Evolutionary conservation across 345 rosid species (phyloP).

Genomic region (Murraya paniculata): DNA sequence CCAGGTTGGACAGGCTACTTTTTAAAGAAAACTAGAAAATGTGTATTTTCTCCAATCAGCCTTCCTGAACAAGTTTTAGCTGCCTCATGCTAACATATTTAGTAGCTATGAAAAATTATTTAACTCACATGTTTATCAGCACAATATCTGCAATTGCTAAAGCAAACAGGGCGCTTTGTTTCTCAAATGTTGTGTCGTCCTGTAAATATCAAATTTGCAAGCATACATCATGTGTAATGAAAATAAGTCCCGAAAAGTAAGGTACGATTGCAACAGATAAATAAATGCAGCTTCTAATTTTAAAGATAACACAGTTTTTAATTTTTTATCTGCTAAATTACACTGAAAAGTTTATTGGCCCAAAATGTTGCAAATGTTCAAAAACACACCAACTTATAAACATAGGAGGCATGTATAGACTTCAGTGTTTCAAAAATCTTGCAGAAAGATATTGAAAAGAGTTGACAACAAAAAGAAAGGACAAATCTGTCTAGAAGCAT

Average conservation of each 20-base stretch:
- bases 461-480: not conserved
- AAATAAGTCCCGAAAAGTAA: not conserved
- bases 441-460: not conserved
- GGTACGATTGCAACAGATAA: not conserved
- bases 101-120: not conserved
- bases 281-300: not conserved
- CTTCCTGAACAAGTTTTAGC: not conserved
- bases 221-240: not conserved
- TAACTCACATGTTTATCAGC: constrained; percentile 69
- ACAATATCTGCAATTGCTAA: constrained; percentile 76
- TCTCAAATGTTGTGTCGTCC: constrained; percentile 83
- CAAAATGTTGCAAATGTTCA: not conserved
- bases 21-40: not conserved
- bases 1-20: not conserved
- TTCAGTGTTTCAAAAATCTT: not conserved
- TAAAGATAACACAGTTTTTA: not conserved
- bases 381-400: not conserved
- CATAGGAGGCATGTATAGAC: not conserved
- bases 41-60: not conserved
- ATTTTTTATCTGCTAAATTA: not conserved
- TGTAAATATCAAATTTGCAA: constrained; percentile 27
- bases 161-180: constrained; percentile 74
- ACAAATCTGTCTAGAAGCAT: not conserved
- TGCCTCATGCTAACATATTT: not conserved
- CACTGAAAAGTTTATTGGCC: not conserved